These are phyloP conservation scores for Borealophlyctis nickersoniae DNA, from an alignment of 192 early-diverging fungal genomes.

Conservation along the genomic window DNA sequence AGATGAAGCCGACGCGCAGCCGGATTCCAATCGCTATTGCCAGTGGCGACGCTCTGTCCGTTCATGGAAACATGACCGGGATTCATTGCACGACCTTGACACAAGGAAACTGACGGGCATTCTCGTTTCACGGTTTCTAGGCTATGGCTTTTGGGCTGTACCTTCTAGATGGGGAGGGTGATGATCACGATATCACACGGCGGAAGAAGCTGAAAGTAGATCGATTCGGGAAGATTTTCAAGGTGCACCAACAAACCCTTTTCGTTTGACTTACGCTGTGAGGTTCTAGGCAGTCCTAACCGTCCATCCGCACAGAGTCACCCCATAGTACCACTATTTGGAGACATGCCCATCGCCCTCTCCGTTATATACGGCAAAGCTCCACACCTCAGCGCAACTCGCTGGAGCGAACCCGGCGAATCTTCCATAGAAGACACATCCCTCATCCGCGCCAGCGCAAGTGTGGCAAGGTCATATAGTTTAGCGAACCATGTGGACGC, in stretches of 20 bases:
- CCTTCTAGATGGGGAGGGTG: constrained; percentile 40
- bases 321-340: constrained; percentile 47
- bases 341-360: constrained; percentile 40
- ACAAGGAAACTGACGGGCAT: not conserved
- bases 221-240: constrained; percentile 44
- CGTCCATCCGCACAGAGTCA: constrained; percentile 13
- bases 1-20: too few relatives aligned
- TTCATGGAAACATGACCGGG: too few relatives aligned
- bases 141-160: constrained; percentile 47
- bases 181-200: constrained; percentile 42
- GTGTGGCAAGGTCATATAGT: constrained; percentile 18
- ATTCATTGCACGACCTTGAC: not conserved
- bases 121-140: constrained; percentile 25
- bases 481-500: constrained; percentile 17
- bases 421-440: not conserved
- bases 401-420: constrained; percentile 30
- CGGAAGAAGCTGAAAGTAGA: constrained; percentile 51
- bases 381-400: constrained; percentile 34
- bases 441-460: too few relatives aligned
- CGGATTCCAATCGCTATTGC: too few relatives aligned
- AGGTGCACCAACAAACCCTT: constrained; percentile 20
- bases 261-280: constrained; percentile 1
- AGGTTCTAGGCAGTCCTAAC: not conserved
- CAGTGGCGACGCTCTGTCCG: too few relatives aligned
- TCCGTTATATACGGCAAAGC: constrained; percentile 43